Conservation (phyloP, 2,329 filamentous ascomycete species). For the Fusarium cicatricum region DNA sequence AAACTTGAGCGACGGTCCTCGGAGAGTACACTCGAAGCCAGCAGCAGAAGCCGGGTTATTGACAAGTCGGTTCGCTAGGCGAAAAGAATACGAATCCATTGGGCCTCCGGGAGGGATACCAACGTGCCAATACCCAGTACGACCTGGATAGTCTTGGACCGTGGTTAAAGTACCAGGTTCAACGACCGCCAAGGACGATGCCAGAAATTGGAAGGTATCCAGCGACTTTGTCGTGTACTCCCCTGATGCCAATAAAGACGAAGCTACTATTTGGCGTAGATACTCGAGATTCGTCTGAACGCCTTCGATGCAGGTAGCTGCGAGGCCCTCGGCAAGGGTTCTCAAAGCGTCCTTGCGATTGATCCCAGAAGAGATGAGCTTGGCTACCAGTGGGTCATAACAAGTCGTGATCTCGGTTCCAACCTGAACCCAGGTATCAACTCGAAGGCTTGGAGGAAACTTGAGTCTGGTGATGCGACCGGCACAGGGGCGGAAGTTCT, state of each 20-base stretch:
- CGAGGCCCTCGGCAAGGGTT: constrained; percentile 68
- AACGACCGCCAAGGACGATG: constrained; percentile 48
- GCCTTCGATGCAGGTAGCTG: constrained; percentile 51
- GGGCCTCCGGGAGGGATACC: constrained; percentile 53
- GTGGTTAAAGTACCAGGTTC: constrained; percentile 48
- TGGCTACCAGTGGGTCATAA: constrained; percentile 81
- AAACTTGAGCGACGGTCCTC: constrained; percentile 48
- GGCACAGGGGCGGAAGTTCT: constrained; percentile 65
- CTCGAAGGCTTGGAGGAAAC: constrained; percentile 62
- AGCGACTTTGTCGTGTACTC: constrained; percentile 47
- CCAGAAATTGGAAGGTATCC: constrained; percentile 41
- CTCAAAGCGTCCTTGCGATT: constrained; percentile 68
- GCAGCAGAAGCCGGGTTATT: constrained; percentile 43
- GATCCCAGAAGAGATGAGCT: constrained; percentile 72
- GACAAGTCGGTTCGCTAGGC: constrained; percentile 48
- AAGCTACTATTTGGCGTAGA: constrained; percentile 42
- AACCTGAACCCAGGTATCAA: constrained; percentile 72
- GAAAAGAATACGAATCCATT: constrained; percentile 50
- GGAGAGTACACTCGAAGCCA: constrained; percentile 47
- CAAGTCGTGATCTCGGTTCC: constrained; percentile 77
- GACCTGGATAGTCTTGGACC: constrained; percentile 52
- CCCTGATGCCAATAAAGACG: constrained; percentile 40
- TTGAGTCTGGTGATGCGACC: constrained; percentile 65
- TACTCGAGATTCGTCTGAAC: constrained; percentile 49
- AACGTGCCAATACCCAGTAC: constrained; percentile 48